Evolutionary conservation across 768 basidiomycete genomes (phyloP).

Genomic region (Trametes cingulata): DNA sequence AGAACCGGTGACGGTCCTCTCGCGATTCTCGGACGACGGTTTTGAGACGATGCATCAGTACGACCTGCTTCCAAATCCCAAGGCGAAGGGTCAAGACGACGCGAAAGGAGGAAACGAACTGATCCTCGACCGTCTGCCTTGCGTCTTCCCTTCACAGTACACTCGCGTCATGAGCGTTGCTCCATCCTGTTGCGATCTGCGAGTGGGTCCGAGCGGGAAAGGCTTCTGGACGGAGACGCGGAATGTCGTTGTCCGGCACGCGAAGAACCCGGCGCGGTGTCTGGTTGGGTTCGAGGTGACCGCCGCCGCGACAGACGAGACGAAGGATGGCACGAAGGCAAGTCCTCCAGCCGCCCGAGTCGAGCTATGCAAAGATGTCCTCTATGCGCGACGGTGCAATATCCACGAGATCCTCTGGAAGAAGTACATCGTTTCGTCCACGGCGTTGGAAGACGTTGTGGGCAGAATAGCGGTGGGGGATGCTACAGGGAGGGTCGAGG

Average conservation of each 20-base stretch:
- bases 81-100: not conserved
- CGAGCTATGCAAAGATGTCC: conserved; percentile 23
- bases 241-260: conserved; percentile 31
- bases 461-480: conserved; percentile 38
- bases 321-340: conserved; percentile 2
- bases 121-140: conserved; percentile 24
- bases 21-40: conserved; percentile 28
- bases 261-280: conserved; percentile 33
- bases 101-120: not conserved
- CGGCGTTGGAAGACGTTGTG: conserved; percentile 36
- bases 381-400: conserved; percentile 35
- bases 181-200: conserved; percentile 32
- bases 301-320: conserved; percentile 3
- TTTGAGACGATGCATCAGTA: conserved; percentile 32
- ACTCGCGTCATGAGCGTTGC: conserved; percentile 28
- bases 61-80: conserved; percentile 31
- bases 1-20: conserved; percentile 35
- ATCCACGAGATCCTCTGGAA: conserved; percentile 33
- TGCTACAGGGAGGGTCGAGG: conserved; percentile 34
- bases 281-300: conserved; percentile 35
- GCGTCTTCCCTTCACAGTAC: conserved; percentile 28
- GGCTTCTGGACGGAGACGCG: conserved; percentile 40
- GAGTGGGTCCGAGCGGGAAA: conserved; percentile 33
- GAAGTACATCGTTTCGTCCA: conserved; percentile 32
- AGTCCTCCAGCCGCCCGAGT: conserved; percentile 8